Evolutionary conservation across 1,284 basidiomycete genomes (phyloP), one percentile per base, ranked within the genome.

Genomic region (Exsudoporus floridanus): DNA sequence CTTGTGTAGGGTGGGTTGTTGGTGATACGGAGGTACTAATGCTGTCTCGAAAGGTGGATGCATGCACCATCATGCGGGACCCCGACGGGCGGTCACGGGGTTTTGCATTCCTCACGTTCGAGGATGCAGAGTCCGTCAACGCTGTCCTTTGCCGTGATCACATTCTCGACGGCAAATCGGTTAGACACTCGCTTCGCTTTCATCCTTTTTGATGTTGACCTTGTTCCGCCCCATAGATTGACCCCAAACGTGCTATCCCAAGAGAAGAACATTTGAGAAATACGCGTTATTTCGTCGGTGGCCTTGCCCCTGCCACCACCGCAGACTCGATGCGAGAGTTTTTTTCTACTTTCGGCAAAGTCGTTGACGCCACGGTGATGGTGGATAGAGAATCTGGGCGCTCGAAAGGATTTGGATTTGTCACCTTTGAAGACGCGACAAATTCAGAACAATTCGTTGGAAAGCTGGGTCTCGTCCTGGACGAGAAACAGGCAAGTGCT

Each of bases 1-100:
- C 39, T n/a, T 40, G 30, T 30, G 40, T 23, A 16, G 41, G 38
- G 38, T 21, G 36, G 41, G 47, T 30, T 48, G 46, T 23, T 18
- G 23, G 25, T 31, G 30, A 49, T 37, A 13, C 14, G 14, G 52
- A 10, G 46, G 42, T 60, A 37, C 62, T 63, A 49, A 69, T 30
- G 1, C 27, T 47, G 16, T 52, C 52, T 52, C 28, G 42, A 50
- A 78, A 81, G 76, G 90, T 98, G 66, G 92, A 92, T 64, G 87
- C 93, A 37, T 93, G 90, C 66, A 95, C 91, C 9, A 95, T 98
- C 70, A 97, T 98, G 92, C 89, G 94, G 61, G 95, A 98, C 70
- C 84, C 86, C 14, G 83, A 86, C 30, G 93, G 93, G 38, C 86
- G 92, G 19, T 98, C 95, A 45, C 79, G 95, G 53, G 94, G 94